Evolutionary conservation across 768 basidiomycete genomes (phyloP).

Genomic region (Psilocybe subaeruginosa): DNA sequence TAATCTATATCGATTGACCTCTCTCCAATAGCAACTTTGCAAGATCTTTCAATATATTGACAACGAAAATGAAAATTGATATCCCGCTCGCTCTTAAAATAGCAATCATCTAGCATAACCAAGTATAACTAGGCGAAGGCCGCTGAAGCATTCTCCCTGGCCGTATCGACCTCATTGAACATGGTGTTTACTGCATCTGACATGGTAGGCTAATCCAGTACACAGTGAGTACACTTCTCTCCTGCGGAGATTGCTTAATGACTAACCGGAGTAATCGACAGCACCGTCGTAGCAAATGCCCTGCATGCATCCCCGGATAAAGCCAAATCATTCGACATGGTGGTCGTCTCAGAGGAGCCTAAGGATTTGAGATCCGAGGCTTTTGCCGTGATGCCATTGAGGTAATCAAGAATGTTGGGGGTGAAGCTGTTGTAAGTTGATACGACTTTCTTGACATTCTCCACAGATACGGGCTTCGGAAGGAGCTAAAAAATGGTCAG

Average conservation of each 20-base stretch:
- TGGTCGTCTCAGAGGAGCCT: neutral
- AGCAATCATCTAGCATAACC: too few species aligned
- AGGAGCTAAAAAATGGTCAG: neutral
- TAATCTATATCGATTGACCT: fast-evolving
- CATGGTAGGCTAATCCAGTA: neutral
- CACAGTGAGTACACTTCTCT: neutral
- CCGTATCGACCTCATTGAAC: neutral
- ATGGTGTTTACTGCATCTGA: neutral
- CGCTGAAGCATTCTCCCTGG: neutral
- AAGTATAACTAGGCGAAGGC: neutral
- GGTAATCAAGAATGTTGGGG: neutral
- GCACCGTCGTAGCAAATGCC: neutral
- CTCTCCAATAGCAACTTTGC: too few species aligned
- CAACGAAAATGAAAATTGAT: too few species aligned
- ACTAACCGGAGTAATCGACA: neutral
- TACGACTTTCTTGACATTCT: neutral
- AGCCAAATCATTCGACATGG: neutral
- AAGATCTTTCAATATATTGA: too few species aligned
- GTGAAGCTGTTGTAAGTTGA: neutral
- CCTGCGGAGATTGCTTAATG: too few species aligned
- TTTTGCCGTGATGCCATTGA: neutral
- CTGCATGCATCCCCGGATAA: neutral
- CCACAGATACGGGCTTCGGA: neutral
- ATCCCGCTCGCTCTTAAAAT: too few species aligned
- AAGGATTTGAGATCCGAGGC: neutral